A percentile compares a stretch with the other conserved stretches of the same genome.
These are phyloP conservation scores for Cryptococcus maquisensis DNA, from an alignment of 1,284 basidiomycete genomes.

Conservation along the genomic window DNA sequence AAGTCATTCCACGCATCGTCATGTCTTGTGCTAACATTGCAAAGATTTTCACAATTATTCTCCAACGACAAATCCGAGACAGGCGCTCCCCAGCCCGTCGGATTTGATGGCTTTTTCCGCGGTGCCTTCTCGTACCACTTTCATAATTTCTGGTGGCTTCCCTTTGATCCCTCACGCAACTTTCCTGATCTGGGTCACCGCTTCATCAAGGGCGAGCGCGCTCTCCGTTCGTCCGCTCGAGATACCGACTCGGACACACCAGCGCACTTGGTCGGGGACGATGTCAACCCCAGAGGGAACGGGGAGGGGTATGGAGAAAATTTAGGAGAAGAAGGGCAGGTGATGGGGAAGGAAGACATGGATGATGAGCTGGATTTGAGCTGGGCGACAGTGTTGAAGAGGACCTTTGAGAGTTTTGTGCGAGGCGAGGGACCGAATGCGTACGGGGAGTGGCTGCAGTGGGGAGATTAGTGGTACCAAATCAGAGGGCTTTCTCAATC, in stretches of 20 bases:
- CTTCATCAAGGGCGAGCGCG: slow-evolving; percentile 69
- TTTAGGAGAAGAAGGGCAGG: slow-evolving; percentile 20
- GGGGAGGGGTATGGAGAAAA: slow-evolving; percentile 15
- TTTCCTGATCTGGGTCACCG: slow-evolving; percentile 83
- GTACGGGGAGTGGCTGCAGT: slow-evolving; percentile 73
- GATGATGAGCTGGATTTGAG: slow-evolving; percentile 67
- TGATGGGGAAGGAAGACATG: slow-evolving; percentile 31
- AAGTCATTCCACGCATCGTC: slow-evolving; percentile 33
- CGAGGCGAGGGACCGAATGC: slow-evolving; percentile 83
- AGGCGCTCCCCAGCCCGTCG: slow-evolving; percentile 68
- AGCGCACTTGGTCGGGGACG: slow-evolving; percentile 7
- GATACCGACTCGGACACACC: slow-evolving; percentile 23
- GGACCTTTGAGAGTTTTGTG: slow-evolving; percentile 83
- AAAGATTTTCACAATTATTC: slow-evolving; percentile 72
- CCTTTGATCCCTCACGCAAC: slow-evolving; percentile 80
- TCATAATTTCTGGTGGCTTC: slow-evolving; percentile 88
- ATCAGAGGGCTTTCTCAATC: too few species aligned
- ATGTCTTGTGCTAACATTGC: not conserved
- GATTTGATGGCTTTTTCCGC: slow-evolving; percentile 80
- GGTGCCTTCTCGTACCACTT: slow-evolving; percentile 83
- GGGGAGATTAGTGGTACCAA: slow-evolving; percentile 38
- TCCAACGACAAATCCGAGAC: slow-evolving; percentile 64
- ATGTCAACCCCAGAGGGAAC: slow-evolving; percentile 4
- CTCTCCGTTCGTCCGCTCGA: slow-evolving; percentile 46
- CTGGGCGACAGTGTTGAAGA: slow-evolving; percentile 85